Base-by-base conservation (phyloP, 2,329 filamentous ascomycete species). In the Teratosphaeria destructans region DNA sequence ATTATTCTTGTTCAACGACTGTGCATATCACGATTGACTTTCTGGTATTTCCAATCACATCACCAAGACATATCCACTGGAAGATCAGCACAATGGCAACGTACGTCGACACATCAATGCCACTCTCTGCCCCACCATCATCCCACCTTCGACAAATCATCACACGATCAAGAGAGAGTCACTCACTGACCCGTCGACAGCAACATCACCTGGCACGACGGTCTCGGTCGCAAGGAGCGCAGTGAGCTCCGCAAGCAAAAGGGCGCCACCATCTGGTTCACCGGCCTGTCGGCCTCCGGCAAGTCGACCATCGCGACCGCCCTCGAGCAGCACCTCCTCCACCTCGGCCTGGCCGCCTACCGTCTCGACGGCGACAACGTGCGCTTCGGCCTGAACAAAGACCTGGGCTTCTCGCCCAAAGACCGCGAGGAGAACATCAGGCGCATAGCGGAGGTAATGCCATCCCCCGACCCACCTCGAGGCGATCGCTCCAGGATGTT, bases 391-490 rank as follows among this genome's bases (percentile, higher is more conserved):
- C 82, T 99, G 67, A 99, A 97, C 85, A 95, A 95, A 78, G 93
- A 97, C 79, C 83, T 99, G 11, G 93, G 93, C 16, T 99, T 97
- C 81, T 88, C 85, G 65, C 93, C 96, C 73, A 85, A 85, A 72
- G 92, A 96, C 79, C 86, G 94, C 68, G 95, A 93, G 73, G 94
- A 99, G 82, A 99, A 99, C 79, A 99, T 99, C 73, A 86, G 94
- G 62, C 86, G 94, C 65, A 96, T 99, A 71, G 90, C 89, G 58
- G 93, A 99, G 81, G 77, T 78, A 23, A 69, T 32, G 67, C 4
- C 23, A 19, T 37, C 23, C 2, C 23, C 19, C 19, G 4, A 34
- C 5, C 6, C 12, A 10, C 32, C 12, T 12, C 23, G 32, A 12
- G 16, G 39, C 12, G 23, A 23, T 23, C 23, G 23, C 23, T 23